Base-by-base conservation (phyloP, 768 basidiomycete species). In the Amanita fuliginea region DNA sequence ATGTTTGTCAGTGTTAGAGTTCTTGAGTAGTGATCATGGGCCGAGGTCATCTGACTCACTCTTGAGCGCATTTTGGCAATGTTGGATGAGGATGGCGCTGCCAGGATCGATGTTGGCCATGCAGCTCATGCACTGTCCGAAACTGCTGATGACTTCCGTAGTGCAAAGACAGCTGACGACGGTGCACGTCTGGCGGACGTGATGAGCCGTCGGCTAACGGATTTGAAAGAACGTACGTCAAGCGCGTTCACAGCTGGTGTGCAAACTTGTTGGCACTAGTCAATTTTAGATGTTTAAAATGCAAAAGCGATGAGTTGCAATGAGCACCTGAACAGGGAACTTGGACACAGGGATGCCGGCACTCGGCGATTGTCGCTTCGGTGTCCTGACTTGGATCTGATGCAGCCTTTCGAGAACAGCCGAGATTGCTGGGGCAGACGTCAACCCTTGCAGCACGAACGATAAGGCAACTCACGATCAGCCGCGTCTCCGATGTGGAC, bases 111-210 rank as follows among this genome's bases (percentile, higher is more conserved):
- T 18, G 30, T 43, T 35, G 13, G 37, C 49, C 11, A 6, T 36
- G 22, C 49, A 50, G 19, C 24, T 35, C 13, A 50, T 36, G 41
- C 49, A 50, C 16, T 36, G 14, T 19, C 34, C 13, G 7, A 43
- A 2, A 35, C 49, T 50, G 16, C 21, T 26, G 40, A 16, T 42
- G 6, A 36, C 14, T 11, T 10, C 9, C 2, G 41, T 0, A 10
- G 13, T 50, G 49, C 49, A 50, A 22, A 50, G n/a, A 19, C 49
- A 50, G 21, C 33, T 2, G 8, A 32, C 19, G 32, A 42, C n/a
- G 9, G 39, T 21, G 39, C 39, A 46, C 18, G 45, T 46, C 45
- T 46, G 32, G 30, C 3, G 39, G 9, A 18, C 7, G 7, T 3
- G 9, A 11, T 46, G 7, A 32, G n/a, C 21, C 0, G 16, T 8